Evolutionary conservation across 495 filamentous ascomycete species (phyloP), one percentile per base, ranked within the genome.

Genomic region (Aspergillus saccharolyticus): DNA sequence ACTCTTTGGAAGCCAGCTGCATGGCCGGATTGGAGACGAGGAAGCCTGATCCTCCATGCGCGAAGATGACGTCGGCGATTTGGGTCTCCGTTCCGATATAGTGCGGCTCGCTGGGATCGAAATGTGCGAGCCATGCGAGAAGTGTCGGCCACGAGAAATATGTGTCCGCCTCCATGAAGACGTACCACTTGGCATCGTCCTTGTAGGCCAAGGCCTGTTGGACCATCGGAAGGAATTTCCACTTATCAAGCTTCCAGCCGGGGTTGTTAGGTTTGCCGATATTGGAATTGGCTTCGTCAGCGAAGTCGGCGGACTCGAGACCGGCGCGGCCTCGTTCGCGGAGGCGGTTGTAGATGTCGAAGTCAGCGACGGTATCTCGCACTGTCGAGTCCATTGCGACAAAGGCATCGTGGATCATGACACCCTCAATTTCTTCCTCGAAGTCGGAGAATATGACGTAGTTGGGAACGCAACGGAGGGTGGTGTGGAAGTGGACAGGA

Each of bases 101-200:
- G 52, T 71, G 67, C 25, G 76, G 77, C 56, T 82, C 71, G 0
- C 57, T 66, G 17, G 78, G 66, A 52, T 85, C 75, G 57, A 86
- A 73, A 42, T 66, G 65, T 33, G 66, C 64, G 30, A 87, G 67
- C 84, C 83, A 88, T 22, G 70, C 66, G 28, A 83, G 68, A 44
- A 86, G 60, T 45, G 81, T 88, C 20, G 78, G 69, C 83, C 84
- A 88, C 10, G 85, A 76, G 50, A 86, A 70, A 61, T 85, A 85
- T 4, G 85, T 85, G 67, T 88, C 85, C 8, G 84, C 84, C 53
- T 88, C 85, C 67, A 88, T 81, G 63, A 88, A 86, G 47, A 88
- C 63, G 62, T 83, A 89, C 83, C 84, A 89, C 56, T 85, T 80
- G 18, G 79, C 79, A 46, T 77, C 66, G 16, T 78, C 77, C 33